Evolutionary conservation across 2,329 filamentous ascomycete species (phyloP).

Genomic region (Aspergillus sp.): DNA sequence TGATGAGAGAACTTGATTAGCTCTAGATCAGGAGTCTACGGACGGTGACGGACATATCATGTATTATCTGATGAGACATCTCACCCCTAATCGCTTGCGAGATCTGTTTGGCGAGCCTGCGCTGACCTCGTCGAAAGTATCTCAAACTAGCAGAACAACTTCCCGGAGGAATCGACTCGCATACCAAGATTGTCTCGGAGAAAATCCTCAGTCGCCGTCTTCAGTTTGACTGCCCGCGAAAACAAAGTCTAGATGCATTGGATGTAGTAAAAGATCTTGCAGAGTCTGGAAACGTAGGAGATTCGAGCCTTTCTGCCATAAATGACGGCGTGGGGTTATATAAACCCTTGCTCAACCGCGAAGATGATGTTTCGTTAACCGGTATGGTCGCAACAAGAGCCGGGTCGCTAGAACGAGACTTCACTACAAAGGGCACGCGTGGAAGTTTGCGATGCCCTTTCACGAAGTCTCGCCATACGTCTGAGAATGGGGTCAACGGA

Average conservation of each 20-base stretch:
- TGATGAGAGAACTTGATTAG: conserved; percentile 66
- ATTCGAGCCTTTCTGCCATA: conserved; percentile 49
- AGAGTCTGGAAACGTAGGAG: conserved; percentile 69
- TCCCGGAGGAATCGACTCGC: conserved; percentile 35
- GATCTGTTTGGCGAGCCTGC: conserved; percentile 22
- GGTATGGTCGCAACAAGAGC: conserved; percentile 52
- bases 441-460: conserved; percentile 84
- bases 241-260: conserved; percentile 67
- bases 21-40: conserved; percentile 80
- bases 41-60: conserved; percentile 67
- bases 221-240: conserved; percentile 42
- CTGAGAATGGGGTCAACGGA: conserved; percentile 41
- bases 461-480: conserved; percentile 55
- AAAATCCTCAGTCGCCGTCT: conserved; percentile 37
- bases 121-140: conserved; percentile 41
- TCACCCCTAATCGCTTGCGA: conserved; percentile 23
- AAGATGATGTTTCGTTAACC: conserved; percentile 32
- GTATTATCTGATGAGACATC: conserved; percentile 57
- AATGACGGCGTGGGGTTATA: conserved; percentile 46
- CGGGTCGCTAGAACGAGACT: conserved; percentile 80
- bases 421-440: conserved; percentile 82
- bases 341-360: conserved; percentile 40
- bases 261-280: conserved; percentile 61
- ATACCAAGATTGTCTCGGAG: conserved; percentile 35
- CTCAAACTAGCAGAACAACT: conserved; percentile 39